Evolutionary conservation across 139 green algal genomes (phyloP), one percentile per base, ranked within the genome.

Genomic region (Chlamydomonas schloesseri): DNA sequence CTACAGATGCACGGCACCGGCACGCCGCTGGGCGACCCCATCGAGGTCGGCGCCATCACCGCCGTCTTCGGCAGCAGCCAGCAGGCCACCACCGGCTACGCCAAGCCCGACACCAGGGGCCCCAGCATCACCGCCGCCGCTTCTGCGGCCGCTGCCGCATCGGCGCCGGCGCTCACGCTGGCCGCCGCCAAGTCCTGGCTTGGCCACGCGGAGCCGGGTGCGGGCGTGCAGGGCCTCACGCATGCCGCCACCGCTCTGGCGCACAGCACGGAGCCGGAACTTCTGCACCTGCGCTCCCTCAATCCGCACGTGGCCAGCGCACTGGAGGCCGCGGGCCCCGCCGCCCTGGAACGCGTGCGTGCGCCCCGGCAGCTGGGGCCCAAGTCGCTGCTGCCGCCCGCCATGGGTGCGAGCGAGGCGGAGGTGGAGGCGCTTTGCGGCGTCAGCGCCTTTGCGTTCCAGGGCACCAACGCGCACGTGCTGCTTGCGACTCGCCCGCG

Each of bases 381-480:
- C 65, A 74, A 69, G 34, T 46, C 87, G 62, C n/a, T 84, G 29
- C 29, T 29, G 18, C 37, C 4, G 26, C 4, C 33, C 21, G 18
- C 1, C 67, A 46, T 62, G 67, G 9, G 26, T 14, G 67, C 34
- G 24, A 34, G 64, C 33, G 79, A 1, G 1, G 31, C 29, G 46
- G 57, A 29, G 20, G 65, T 57, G 23, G 80, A 75, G 36, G 8
- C 70, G 29, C 24, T 91, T 29, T 74, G 62, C 24, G 95, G 95
- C 31, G 85, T 96, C 34, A 96, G 93, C 85, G 89, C 90, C 64
- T 98, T 98, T 90, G 95, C 95, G 29, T 98, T 97, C 88, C 95
- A 97, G 88, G 93, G 92, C 71, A 95, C 91, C 67, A 95, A 96
- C 68, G 90, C 91, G 1, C 91, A 94, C 37, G 90, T 87, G 14